Evolutionary conservation across 768 basidiomycete species (phyloP).

Genomic region (Lactarius evosmus): DNA sequence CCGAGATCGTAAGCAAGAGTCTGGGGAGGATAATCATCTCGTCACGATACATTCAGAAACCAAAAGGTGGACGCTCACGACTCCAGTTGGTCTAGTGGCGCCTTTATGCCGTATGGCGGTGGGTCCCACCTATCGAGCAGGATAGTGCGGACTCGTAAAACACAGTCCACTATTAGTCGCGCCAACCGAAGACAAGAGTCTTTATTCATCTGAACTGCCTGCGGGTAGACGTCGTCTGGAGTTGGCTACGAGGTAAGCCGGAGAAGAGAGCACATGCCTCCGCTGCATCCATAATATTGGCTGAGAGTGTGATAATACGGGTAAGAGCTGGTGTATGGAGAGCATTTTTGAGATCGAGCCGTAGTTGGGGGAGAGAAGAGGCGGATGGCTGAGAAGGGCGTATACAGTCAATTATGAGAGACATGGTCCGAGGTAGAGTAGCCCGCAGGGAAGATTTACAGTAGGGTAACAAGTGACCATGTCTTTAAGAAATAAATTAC

Average conservation of each 20-base stretch:
- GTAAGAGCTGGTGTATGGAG: background rate
- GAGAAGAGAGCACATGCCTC: background rate
- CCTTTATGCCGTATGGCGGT: slow-evolving; percentile 1
- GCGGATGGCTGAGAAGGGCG: background rate
- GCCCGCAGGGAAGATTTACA: background rate
- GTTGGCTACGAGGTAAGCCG: background rate
- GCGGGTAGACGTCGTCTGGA: background rate
- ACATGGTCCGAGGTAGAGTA: background rate
- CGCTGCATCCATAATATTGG: background rate
- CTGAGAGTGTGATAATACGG: background rate
- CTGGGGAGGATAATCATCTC: background rate
- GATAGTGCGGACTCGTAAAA: background rate
- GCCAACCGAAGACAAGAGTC: slow-evolving; percentile 1
- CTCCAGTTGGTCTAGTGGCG: slow-evolving; percentile 9
- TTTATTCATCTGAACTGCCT: background rate
- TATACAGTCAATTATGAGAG: slow-evolving; percentile 2
- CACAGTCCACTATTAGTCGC: background rate
- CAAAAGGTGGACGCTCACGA: background rate
- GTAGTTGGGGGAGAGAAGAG: background rate
- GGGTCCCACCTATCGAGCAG: slow-evolving; percentile 15
- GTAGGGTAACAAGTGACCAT: background rate
- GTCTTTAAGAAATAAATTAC: background rate
- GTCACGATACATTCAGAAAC: background rate
- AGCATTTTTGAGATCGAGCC: background rate
- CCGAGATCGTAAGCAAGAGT: background rate